These are phyloP conservation scores for Cladosporium oxysporum DNA, from an alignment of 2,329 filamentous ascomycete genomes.

Conservation along the genomic window DNA sequence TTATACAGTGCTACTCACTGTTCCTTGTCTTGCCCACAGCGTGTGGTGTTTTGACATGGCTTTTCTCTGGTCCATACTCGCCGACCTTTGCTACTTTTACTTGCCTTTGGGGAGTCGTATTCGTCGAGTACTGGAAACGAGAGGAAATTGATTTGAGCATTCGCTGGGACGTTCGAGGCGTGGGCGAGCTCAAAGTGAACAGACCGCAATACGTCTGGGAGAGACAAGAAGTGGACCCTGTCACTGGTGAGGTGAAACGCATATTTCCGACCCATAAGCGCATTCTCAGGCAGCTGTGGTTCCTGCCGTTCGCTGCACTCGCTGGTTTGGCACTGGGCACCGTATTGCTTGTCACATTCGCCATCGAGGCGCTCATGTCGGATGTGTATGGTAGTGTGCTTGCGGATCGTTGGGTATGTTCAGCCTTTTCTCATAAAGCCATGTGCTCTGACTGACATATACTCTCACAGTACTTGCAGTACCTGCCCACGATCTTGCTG, in stretches of 20 bases:
- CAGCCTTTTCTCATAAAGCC: too few relatives aligned
- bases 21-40: constrained; percentile 14
- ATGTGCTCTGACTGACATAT: background rate
- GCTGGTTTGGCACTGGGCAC: constrained; percentile 9
- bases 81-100: constrained; percentile 13
- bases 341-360: constrained; percentile 13
- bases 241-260: constrained; percentile 15
- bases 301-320: constrained; percentile 10
- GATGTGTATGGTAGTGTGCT: constrained; percentile 14
- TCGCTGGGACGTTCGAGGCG: constrained; percentile 15
- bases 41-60: constrained; percentile 11
- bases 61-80: constrained; percentile 18
- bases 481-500: constrained; percentile 7
- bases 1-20: constrained; percentile 17
- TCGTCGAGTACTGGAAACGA: constrained; percentile 18
- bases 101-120: constrained; percentile 14
- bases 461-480: constrained; percentile 9
- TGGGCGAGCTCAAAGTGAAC: constrained; percentile 13
- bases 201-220: constrained; percentile 16
- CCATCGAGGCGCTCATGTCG: constrained; percentile 13
- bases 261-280: constrained; percentile 17
- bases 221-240: constrained; percentile 11
- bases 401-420: constrained; percentile 13
- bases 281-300: constrained; percentile 16
- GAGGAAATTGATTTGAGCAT: constrained; percentile 18